Conservation (phyloP, 108 stramenopile genomes). For the Craspedostauros australis region DNA sequence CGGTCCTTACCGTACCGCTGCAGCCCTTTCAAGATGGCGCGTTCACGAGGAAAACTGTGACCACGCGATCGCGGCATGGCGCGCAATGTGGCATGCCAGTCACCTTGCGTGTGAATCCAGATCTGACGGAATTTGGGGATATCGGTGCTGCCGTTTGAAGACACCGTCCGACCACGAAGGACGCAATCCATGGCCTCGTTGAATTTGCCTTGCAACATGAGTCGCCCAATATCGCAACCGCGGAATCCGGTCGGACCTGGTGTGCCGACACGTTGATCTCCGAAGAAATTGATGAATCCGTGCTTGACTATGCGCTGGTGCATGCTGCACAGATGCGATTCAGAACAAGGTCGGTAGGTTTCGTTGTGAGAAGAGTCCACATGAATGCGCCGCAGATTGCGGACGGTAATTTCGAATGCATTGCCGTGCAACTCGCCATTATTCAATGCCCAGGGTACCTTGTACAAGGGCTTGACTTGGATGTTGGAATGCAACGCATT, state of each 20-base stretch:
- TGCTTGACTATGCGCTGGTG: constrained; percentile 34
- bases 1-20: constrained; percentile 50
- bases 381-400: constrained; percentile 43
- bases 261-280: constrained; percentile 78
- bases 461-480: constrained; percentile 19
- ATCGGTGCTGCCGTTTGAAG: constrained; percentile 25
- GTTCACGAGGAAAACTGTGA: constrained; percentile 56
- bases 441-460: constrained; percentile 27
- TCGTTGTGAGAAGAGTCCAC: constrained; percentile 30
- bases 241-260: constrained; percentile 73
- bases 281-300: constrained; percentile 87
- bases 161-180: constrained; percentile 49
- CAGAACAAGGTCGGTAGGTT: constrained; percentile 27
- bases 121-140: constrained; percentile 38
- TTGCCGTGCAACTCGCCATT: constrained; percentile 64
- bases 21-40: constrained; percentile 61
- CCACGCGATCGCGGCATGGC: no score
- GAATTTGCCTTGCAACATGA: constrained; percentile 63
- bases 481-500: constrained; percentile 22
- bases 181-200: constrained; percentile 57
- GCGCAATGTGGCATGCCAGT: constrained; percentile 48
- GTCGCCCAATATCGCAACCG: constrained; percentile 75
- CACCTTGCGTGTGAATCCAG: constrained; percentile 49
- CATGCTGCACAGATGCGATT: constrained; percentile 42
- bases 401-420: constrained; percentile 53